phyloP scores from a whole-genome alignment of 495 filamentous ascomycete species.

The Barbatosphaeria neglecta region DNA sequence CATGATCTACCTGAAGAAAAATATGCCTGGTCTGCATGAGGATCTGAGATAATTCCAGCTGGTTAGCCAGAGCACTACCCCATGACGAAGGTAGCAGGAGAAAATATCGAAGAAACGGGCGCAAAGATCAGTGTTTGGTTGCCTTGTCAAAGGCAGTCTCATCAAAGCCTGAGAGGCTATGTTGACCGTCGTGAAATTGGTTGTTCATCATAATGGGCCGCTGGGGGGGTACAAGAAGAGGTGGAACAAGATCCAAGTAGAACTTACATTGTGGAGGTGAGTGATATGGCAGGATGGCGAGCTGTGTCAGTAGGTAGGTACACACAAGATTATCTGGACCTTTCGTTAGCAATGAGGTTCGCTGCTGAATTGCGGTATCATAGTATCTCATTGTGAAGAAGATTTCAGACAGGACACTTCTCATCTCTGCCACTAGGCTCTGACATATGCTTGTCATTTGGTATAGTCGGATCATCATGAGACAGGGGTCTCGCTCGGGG shows the following conservation, averaged over 20 bases:
- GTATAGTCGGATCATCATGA: conserved; percentile 55
- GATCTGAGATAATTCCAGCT: too few species aligned
- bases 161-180: conserved; percentile 79
- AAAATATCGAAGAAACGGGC: background rate
- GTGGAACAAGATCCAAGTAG: background rate
- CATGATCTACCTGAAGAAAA: too few species aligned
- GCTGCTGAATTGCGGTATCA: too few species aligned
- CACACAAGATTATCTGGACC: too few species aligned
- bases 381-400: conserved; percentile 18
- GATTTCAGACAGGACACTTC: conserved; percentile 31
- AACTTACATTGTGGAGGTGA: conserved; percentile 6
- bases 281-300: too few species aligned
- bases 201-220: conserved; percentile 55
- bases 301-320: background rate
- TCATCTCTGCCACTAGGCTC: conserved; percentile 59
- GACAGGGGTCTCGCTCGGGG: background rate
- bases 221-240: conserved; percentile 1
- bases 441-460: conserved; percentile 86
- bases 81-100: background rate
- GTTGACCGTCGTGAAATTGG: conserved; percentile 94
- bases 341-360: too few species aligned
- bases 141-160: conserved; percentile 88
- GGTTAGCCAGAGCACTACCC: too few species aligned
- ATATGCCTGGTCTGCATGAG: too few species aligned
- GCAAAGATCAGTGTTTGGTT: conserved; percentile 47